Conservation (phyloP, 345 rosid genomes). For the Moricandia arvensis region DNA sequence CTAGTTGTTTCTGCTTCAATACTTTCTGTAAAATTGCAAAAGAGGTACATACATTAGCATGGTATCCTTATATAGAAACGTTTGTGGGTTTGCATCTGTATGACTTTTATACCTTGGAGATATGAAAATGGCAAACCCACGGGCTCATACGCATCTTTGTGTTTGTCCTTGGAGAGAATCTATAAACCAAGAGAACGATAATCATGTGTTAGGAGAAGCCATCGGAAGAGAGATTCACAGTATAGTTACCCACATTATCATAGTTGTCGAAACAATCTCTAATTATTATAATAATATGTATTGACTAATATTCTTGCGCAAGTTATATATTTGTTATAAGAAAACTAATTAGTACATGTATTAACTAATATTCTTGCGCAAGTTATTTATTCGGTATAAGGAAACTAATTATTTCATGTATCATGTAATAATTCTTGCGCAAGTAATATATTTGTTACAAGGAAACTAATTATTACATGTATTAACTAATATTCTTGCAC, state of each 20-base stretch:
- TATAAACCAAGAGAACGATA: conserved; percentile 28
- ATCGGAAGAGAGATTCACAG: not conserved
- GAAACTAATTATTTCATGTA: too few species aligned
- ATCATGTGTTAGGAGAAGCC: conserved; percentile 24
- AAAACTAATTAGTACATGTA: too few species aligned
- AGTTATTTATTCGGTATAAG: too few species aligned
- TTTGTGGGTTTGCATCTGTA: not conserved
- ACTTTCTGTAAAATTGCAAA: conserved; percentile 51
- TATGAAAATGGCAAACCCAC: conserved; percentile 89
- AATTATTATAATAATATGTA: too few species aligned
- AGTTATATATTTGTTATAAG: too few species aligned
- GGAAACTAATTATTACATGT: too few species aligned
- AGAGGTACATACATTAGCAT: conserved; percentile 4
- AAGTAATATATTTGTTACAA: too few species aligned
- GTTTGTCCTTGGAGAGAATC: conserved; percentile 53
- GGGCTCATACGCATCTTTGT: conserved; percentile 45
- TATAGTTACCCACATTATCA: conserved; percentile 63
- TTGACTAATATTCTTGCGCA: too few species aligned
- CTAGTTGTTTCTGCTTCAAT: conserved; percentile 53
- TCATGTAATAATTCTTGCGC: too few species aligned
- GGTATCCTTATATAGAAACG: not conserved
- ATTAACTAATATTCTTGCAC: too few species aligned
- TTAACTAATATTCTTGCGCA: too few species aligned
- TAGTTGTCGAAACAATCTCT: conserved; percentile 64
- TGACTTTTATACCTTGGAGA: conserved; percentile 51